A percentile compares a stretch with the other conserved stretches of the same genome.
These are phyloP conservation scores for Escovopsis weberi DNA, from an alignment of 2,329 filamentous ascomycete species.

Conservation along the genomic window DNA sequence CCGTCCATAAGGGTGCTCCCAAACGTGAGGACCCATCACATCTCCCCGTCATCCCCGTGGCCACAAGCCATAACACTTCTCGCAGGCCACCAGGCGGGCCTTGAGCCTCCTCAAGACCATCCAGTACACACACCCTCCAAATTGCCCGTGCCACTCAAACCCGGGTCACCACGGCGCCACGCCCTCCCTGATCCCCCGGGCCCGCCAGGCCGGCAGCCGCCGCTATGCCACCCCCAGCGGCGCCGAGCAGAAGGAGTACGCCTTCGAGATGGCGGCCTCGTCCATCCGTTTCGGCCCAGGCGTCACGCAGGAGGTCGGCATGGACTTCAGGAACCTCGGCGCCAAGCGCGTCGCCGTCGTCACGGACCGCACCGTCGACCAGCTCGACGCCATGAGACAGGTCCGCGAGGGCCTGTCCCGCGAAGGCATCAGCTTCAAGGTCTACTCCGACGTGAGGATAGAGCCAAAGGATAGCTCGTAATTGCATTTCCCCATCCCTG, in stretches of 20 bases:
- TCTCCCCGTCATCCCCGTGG: no score
- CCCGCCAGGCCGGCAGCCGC: constrained; percentile 22
- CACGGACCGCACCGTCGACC: constrained; percentile 69
- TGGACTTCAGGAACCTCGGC: constrained; percentile 91
- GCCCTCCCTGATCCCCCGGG: constrained; percentile 38
- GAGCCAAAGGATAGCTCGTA: constrained; percentile 93
- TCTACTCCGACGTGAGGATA: constrained; percentile 68
- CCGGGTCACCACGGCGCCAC: constrained; percentile 59
- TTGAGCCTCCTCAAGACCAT: constrained; percentile 71
- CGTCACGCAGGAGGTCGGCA: constrained; percentile 88
- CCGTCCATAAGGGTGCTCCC: no score
- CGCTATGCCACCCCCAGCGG: constrained; percentile 58
- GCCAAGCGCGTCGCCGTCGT: constrained; percentile 81
- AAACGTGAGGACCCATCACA: no score
- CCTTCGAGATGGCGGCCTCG: constrained; percentile 96
- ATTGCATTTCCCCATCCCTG: constrained; percentile 16
- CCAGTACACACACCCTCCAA: constrained; percentile 75
- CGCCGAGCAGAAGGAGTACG: constrained; percentile 75
- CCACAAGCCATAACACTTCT: no score
- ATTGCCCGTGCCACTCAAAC: constrained; percentile 87
- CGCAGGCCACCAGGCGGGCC: constrained; percentile 47
- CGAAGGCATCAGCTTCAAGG: constrained; percentile 66
- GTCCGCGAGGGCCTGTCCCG: constrained; percentile 64
- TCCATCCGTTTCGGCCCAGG: constrained; percentile 90
- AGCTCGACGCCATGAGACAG: constrained; percentile 79